Conservation (phyloP, 1,139 yeast species). For the Suhomyces bolitotheri region DNA sequence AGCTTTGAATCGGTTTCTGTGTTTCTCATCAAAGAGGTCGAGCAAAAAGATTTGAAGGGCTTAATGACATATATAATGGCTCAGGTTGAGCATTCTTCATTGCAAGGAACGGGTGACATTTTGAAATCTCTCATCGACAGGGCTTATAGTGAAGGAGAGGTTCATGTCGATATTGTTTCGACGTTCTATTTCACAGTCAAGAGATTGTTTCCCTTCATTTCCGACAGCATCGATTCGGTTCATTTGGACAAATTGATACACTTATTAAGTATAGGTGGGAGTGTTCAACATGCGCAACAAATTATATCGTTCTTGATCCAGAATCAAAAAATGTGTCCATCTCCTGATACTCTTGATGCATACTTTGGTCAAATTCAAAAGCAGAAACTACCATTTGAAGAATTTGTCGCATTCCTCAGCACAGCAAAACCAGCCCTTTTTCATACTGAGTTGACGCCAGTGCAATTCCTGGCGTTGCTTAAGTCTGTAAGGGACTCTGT, state of each 20-base stretch:
- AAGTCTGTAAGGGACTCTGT: constrained; percentile 22
- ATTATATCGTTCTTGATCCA: constrained; percentile 23
- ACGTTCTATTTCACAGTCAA: constrained; percentile 3
- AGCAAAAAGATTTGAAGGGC: constrained; percentile 11
- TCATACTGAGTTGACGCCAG: constrained; percentile 23
- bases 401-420: constrained; percentile 25
- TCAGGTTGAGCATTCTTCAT: constrained; percentile 19
- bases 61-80: constrained; percentile 21
- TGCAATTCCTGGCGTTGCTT: constrained; percentile 26
- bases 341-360: constrained; percentile 25
- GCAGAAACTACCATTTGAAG: constrained; percentile 1
- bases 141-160: neutral
- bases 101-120: constrained; percentile 19
- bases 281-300: constrained; percentile 21
- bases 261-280: constrained; percentile 23
- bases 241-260: constrained; percentile 30
- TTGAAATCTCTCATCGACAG: constrained; percentile 4
- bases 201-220: constrained; percentile 4
- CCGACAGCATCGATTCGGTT: constrained; percentile 19
- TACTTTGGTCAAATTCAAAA: constrained; percentile 14
- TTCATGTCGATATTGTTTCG: constrained; percentile 7
- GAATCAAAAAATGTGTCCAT: constrained; percentile 26
- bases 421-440: constrained; percentile 35
- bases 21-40: constrained; percentile 20
- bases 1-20: constrained; percentile 26